Evolutionary conservation across 129 eudicot species (phyloP).

Genomic region (Dittrichia graveolens): DNA sequence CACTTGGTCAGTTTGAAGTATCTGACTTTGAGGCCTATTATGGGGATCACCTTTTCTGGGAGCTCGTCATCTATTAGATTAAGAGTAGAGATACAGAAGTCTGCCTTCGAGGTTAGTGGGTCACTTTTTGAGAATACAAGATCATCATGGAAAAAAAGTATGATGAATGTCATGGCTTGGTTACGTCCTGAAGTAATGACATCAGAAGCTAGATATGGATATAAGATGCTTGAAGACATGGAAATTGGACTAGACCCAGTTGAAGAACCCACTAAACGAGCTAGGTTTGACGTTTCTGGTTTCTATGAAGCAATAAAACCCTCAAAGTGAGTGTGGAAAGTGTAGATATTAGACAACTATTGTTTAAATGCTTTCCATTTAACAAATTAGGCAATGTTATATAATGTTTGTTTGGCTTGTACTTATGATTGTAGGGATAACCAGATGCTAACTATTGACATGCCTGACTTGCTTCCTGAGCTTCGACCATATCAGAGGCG

Average conservation of each 20-base stretch:
- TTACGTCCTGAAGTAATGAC: slow-evolving; percentile 88
- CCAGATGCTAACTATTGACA: slow-evolving; percentile 66
- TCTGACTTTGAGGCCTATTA: slow-evolving; percentile 70
- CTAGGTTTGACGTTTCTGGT: slow-evolving; percentile 68
- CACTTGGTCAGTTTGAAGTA: slow-evolving; percentile 67
- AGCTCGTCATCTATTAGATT: slow-evolving; percentile 50
- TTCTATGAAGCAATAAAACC: slow-evolving; percentile 97
- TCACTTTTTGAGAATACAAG: slow-evolving; percentile 65
- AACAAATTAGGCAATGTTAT: slow-evolving; percentile 16
- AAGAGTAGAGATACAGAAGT: slow-evolving; percentile 73
- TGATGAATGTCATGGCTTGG: slow-evolving; percentile 93
- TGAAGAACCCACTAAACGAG: slow-evolving; percentile 45
- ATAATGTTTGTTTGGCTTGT: neutral
- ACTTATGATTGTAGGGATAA: slow-evolving; percentile 50
- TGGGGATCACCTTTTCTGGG: slow-evolving; percentile 38
- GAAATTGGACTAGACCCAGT: slow-evolving; percentile 39
- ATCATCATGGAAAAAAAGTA: slow-evolving; percentile 82
- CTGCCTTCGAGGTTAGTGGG: slow-evolving; percentile 67
- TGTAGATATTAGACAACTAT: slow-evolving; percentile 3
- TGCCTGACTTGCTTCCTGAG: slow-evolving; percentile 85
- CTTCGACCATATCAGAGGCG: slow-evolving; percentile 96
- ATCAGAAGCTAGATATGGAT: slow-evolving; percentile 84
- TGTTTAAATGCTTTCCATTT: slow-evolving; percentile 12
- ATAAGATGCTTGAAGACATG: slow-evolving; percentile 28
- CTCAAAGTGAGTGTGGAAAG: slow-evolving; percentile 74